Evolutionary conservation across 2,329 filamentous ascomycete species (phyloP).

Genomic region (Cryphonectria parasitica): DNA sequence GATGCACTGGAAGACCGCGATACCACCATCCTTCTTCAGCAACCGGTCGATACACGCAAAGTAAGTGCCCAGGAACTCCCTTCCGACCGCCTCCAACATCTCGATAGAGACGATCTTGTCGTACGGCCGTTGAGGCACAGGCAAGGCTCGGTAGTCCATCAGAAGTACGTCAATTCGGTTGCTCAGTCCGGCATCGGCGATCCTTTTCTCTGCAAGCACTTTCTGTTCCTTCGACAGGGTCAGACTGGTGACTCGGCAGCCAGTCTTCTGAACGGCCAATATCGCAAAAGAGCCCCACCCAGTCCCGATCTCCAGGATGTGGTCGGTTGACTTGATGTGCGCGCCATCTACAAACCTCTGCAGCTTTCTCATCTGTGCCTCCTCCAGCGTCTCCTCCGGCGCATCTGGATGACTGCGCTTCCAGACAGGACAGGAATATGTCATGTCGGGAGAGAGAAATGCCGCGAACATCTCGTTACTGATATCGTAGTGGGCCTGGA

Average conservation of each 20-base stretch:
- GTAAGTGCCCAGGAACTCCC: slow-evolving; percentile 69
- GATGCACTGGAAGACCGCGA: slow-evolving; percentile 76
- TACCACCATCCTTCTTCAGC: slow-evolving; percentile 67
- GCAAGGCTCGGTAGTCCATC: slow-evolving; percentile 69
- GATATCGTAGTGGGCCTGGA: slow-evolving; percentile 75
- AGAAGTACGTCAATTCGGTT: slow-evolving; percentile 67
- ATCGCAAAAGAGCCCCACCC: slow-evolving; percentile 79
- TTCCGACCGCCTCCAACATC: slow-evolving; percentile 76
- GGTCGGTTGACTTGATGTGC: slow-evolving; percentile 65
- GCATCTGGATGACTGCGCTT: slow-evolving; percentile 44
- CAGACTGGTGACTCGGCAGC: slow-evolving; percentile 70
- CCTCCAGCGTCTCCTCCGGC: slow-evolving; percentile 61
- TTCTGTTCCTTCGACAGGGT: slow-evolving; percentile 74
- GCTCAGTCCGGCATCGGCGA: slow-evolving; percentile 61
- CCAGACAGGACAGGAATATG: slow-evolving; percentile 75
- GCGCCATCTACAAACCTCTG: slow-evolving; percentile 68
- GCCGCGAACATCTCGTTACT: slow-evolving; percentile 77
- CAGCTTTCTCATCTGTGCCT: slow-evolving; percentile 70
- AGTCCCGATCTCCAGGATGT: slow-evolving; percentile 75
- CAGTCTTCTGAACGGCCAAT: slow-evolving; percentile 66
- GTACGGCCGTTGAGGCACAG: slow-evolving; percentile 56
- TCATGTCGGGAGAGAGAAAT: slow-evolving; percentile 76
- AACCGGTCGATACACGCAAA: slow-evolving; percentile 67
- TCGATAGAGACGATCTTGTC: slow-evolving; percentile 78
- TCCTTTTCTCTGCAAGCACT: slow-evolving; percentile 66